These are phyloP conservation scores for Exophiala lecanii-corni DNA, from an alignment of 2,329 filamentous ascomycete species.

Conservation along the genomic window DNA sequence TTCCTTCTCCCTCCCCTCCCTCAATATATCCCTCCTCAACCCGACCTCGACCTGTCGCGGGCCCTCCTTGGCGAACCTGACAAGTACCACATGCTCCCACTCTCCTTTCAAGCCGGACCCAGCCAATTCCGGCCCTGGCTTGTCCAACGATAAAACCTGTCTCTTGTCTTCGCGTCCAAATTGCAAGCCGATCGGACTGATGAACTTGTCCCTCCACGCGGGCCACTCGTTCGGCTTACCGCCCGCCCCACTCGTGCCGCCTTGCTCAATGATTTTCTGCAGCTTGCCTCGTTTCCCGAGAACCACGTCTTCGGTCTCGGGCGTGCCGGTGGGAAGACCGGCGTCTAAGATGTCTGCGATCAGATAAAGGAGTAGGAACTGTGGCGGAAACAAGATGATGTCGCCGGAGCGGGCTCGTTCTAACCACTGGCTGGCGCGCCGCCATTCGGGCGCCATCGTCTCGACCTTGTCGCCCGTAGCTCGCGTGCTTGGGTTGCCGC, in stretches of 20 bases:
- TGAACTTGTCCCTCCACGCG: slow-evolving; percentile 45
- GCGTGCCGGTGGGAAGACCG: slow-evolving; percentile 5
- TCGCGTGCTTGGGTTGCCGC: slow-evolving; percentile 50
- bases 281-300: slow-evolving; percentile 42
- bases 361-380: slow-evolving; percentile 60
- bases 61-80: slow-evolving; percentile 53
- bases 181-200: slow-evolving; percentile 37
- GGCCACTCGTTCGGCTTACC: slow-evolving; percentile 22
- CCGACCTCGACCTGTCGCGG: slow-evolving; percentile 52
- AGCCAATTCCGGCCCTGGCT: slow-evolving; percentile 53
- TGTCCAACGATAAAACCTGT: slow-evolving; percentile 47
- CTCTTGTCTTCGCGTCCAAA: slow-evolving; percentile 44
- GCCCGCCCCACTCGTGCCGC: slow-evolving; percentile 23
- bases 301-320: slow-evolving; percentile 9
- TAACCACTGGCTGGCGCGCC: slow-evolving; percentile 66
- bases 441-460: slow-evolving; percentile 73
- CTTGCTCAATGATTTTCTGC: slow-evolving; percentile 40
- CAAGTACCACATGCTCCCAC: slow-evolving; percentile 52
- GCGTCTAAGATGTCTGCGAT: slow-evolving; percentile 47
- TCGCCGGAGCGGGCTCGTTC: slow-evolving; percentile 56
- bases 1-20: slow-evolving; percentile 28
- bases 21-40: slow-evolving; percentile 45
- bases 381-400: slow-evolving; percentile 85
- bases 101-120: slow-evolving; percentile 46
- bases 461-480: slow-evolving; percentile 64